A percentile compares a stretch with the other conserved stretches of the same genome.
Conservation (phyloP, 2,329 filamentous ascomycete genomes). For the Incumbomyces lentus region DNA sequence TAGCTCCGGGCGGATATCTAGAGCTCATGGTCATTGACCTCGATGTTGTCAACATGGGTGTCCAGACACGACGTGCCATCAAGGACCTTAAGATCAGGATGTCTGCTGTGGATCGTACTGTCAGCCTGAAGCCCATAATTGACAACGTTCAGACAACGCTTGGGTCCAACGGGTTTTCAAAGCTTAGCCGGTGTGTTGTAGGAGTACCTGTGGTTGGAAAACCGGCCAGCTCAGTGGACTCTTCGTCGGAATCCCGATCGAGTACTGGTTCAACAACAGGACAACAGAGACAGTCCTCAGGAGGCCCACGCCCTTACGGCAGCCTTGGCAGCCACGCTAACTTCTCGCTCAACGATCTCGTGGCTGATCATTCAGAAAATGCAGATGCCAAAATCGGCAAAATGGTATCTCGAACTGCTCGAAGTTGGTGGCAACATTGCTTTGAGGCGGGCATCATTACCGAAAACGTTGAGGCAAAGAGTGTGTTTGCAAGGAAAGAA, state of each 20-base stretch:
- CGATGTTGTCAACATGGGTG: conserved; percentile 43
- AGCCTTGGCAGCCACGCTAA: conserved; percentile 20
- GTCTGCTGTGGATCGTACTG: conserved; percentile 30
- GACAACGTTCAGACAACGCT: conserved; percentile 39
- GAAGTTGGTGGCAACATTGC: conserved; percentile 94
- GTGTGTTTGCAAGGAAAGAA: conserved; percentile 69
- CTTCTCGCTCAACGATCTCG: conserved; percentile 55
- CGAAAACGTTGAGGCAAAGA: conserved; percentile 41
- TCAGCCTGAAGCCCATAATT: conserved; percentile 38
- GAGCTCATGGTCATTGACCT: conserved; percentile 40
- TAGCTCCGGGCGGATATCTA: conserved; percentile 39
- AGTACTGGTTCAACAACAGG: conserved; percentile 23
- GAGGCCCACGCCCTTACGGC: conserved; percentile 11
- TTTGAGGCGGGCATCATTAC: conserved; percentile 61
- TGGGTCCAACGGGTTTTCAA: conserved; percentile 37
- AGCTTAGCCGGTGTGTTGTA: conserved; percentile 40
- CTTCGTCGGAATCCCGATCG: conserved; percentile 23
- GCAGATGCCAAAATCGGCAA: conserved; percentile 81
- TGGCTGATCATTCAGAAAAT: conserved; percentile 56
- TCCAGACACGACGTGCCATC: conserved; percentile 35
- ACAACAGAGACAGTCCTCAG: conserved; percentile 23
- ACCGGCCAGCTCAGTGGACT: conserved; percentile 32
- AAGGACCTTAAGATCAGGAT: conserved; percentile 37
- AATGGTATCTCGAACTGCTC: conserved; percentile 80
- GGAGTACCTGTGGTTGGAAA: conserved; percentile 39